These are phyloP conservation scores for Ogataea dorogensis DNA, from an alignment of 805 yeast genomes.

Conservation along the genomic window DNA sequence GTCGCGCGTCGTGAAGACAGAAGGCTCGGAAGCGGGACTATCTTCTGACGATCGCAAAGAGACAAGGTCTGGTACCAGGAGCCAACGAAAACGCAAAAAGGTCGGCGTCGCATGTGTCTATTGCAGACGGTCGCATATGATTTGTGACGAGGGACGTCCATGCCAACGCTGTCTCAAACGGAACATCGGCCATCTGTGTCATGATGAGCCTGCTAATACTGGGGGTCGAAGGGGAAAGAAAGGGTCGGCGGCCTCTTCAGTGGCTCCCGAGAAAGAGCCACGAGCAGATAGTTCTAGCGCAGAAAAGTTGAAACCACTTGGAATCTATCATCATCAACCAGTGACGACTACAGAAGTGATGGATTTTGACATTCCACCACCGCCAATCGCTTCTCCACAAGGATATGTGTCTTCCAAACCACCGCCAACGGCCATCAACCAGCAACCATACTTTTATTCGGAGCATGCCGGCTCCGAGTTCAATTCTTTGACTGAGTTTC, in stretches of 20 bases:
- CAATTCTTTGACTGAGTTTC: constrained; percentile 82
- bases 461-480: constrained; percentile 94
- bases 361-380: constrained; percentile 1
- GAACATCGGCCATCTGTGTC: constrained; percentile 85
- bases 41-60: constrained; percentile 3
- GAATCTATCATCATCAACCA: constrained; percentile 18
- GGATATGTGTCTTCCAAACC: constrained; percentile 11
- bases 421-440: constrained; percentile 37
- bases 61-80: not conserved
- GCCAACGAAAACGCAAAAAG: constrained; percentile 40
- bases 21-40: constrained; percentile 1
- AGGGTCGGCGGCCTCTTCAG: constrained; percentile 6
- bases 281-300: constrained; percentile 10
- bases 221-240: constrained; percentile 26
- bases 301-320: constrained; percentile 16
- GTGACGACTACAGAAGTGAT: constrained; percentile 1
- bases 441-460: constrained; percentile 78
- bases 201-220: constrained; percentile 62
- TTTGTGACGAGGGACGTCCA: constrained; percentile 77
- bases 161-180: constrained; percentile 83
- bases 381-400: constrained; percentile 6
- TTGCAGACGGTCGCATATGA: constrained; percentile 91
- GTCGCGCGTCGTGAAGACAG: constrained; percentile 1
- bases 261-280: constrained; percentile 10
- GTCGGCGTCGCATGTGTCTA: constrained; percentile 78